Conservation (phyloP, 495 filamentous ascomycete genomes). For the Aspergillus campestris region DNA sequence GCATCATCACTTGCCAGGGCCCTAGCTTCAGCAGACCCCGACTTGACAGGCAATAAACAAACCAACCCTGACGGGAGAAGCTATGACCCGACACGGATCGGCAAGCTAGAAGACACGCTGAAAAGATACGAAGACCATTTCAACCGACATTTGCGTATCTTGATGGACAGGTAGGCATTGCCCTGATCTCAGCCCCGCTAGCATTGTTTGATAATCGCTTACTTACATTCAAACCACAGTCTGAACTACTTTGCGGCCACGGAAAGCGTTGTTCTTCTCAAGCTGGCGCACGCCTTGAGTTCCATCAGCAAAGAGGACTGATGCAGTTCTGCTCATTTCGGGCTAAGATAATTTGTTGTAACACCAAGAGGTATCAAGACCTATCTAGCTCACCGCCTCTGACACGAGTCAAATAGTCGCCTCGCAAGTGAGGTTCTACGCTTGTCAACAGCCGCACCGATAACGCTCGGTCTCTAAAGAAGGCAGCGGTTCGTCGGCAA, state of each 20-base stretch:
- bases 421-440: no score
- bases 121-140: constrained; percentile 89
- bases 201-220: background rate
- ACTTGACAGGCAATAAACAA: constrained; percentile 45
- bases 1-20: constrained; percentile 63
- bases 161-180: constrained; percentile 61
- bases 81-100: constrained; percentile 56
- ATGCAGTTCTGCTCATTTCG: constrained; percentile 3
- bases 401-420: no score
- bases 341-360: no score
- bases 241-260: constrained; percentile 96
- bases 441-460: no score
- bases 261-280: constrained; percentile 87
- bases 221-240: constrained; percentile 12
- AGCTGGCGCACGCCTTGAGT: constrained; percentile 50
- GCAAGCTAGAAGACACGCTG: constrained; percentile 75
- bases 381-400: no score
- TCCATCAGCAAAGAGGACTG: constrained; percentile 38
- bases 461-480: no score
- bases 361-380: no score
- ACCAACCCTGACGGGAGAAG: constrained; percentile 26
- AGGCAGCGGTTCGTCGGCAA: no score
- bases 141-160: constrained; percentile 76
- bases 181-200: background rate
- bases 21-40: constrained; percentile 67